These are phyloP conservation scores for Schizothecium vesticola DNA, from an alignment of 495 filamentous ascomycete genomes.

Conservation along the genomic window DNA sequence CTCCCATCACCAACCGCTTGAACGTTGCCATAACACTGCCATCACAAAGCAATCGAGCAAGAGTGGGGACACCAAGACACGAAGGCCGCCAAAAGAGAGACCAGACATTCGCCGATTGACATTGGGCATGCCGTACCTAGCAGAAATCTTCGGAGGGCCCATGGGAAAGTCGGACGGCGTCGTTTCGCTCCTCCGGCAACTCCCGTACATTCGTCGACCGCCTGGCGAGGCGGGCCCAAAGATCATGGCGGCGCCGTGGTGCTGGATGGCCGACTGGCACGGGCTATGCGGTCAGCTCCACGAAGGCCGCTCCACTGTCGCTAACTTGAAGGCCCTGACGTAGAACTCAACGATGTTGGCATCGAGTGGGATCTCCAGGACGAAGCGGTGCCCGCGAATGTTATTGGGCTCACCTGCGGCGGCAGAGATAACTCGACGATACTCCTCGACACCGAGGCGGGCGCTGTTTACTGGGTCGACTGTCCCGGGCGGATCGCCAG, in stretches of 20 bases:
- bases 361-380: background rate
- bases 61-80: too few species aligned
- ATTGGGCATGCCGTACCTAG: background rate
- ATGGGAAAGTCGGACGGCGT: slow-evolving; percentile 21
- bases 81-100: too few species aligned
- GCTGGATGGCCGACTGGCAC: background rate
- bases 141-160: background rate
- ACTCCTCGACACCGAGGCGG: slow-evolving; percentile 19
- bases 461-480: slow-evolving; percentile 9
- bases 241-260: background rate
- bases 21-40: too few species aligned
- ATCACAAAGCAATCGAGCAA: too few species aligned
- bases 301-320: background rate
- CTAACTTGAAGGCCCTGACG: background rate
- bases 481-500: background rate
- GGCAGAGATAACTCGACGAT: background rate
- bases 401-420: slow-evolving; percentile 8
- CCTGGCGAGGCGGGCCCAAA: too few species aligned
- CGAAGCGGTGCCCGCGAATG: slow-evolving; percentile 3
- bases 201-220: slow-evolving; percentile 14
- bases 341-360: background rate
- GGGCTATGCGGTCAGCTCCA: background rate
- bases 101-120: too few species aligned
- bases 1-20: too few species aligned
- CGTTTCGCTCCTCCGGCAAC: slow-evolving; percentile 15